Evolutionary conservation across 2,329 filamentous ascomycete species (phyloP).

Genomic region (Tolypocladium paradoxum): DNA sequence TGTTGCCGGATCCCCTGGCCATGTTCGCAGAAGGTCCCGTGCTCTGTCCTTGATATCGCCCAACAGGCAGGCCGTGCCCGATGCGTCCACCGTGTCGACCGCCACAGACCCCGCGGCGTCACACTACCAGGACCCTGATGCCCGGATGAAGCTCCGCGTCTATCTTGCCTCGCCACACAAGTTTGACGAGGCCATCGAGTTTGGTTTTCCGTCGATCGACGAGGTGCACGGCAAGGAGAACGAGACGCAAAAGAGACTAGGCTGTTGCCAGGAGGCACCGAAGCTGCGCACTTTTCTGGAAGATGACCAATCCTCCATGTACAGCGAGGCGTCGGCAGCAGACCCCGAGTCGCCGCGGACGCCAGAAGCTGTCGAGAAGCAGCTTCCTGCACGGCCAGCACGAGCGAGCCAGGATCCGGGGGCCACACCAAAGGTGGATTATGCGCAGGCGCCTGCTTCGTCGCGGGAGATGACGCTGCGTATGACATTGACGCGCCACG

Average conservation of each 20-base stretch:
- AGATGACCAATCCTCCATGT: constrained; percentile 46
- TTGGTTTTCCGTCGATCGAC: constrained; percentile 69
- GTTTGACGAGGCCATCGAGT: constrained; percentile 91
- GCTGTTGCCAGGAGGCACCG: constrained; percentile 16
- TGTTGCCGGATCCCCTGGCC: constrained; percentile 16
- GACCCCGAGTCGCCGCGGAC: constrained; percentile 52
- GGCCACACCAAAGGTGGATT: constrained; percentile 24
- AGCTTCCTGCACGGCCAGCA: constrained; percentile 16
- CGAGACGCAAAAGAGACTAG: constrained; percentile 10
- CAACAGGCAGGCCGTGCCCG: constrained; percentile 24
- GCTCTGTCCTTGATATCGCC: constrained; percentile 43
- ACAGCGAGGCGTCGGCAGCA: constrained; percentile 41
- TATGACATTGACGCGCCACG: constrained; percentile 87
- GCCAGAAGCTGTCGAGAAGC: constrained; percentile 36
- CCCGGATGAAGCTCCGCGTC: constrained; percentile 71
- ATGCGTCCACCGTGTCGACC: constrained; percentile 10
- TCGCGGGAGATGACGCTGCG: constrained; percentile 87
- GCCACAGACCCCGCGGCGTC: constrained; percentile 59
- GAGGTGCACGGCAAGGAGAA: constrained; percentile 22
- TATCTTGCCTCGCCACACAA: constrained; percentile 86
- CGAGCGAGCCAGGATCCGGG: constrained; percentile 14
- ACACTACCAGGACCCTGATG: constrained; percentile 85
- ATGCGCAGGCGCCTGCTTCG: constrained; percentile 40
- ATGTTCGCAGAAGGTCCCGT: constrained; percentile 40
- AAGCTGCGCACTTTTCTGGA: constrained; percentile 46